These are phyloP conservation scores for Ceratocystis eucalypticola DNA, from an alignment of 2,329 filamentous ascomycete species.

Conservation along the genomic window DNA sequence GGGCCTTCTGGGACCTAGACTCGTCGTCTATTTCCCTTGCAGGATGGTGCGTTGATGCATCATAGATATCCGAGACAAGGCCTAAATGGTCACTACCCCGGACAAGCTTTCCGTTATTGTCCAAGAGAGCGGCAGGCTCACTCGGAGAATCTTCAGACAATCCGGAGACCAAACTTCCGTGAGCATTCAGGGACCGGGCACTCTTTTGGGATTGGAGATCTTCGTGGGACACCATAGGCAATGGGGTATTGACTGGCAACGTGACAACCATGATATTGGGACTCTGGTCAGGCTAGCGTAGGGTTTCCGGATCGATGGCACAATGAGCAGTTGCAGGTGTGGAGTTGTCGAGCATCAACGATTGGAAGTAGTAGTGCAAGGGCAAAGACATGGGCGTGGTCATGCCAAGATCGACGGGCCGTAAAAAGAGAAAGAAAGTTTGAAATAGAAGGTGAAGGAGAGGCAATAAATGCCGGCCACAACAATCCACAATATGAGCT, in stretches of 20 bases:
- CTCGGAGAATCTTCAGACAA: neutral
- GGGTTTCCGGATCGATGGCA: neutral
- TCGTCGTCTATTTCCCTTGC: neutral
- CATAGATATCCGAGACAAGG: neutral
- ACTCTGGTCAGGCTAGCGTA: neutral
- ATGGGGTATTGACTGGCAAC: neutral
- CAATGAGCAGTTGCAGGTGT: neutral
- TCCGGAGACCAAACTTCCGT: neutral
- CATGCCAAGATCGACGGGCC: neutral
- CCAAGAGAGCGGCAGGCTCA: neutral
- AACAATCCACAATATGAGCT: neutral
- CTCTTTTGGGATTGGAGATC: slow-evolving; percentile 1
- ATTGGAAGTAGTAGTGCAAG: neutral
- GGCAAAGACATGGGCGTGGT: neutral
- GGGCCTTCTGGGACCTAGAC: neutral
- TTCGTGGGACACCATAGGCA: slow-evolving; percentile 1
- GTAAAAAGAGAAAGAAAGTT: neutral
- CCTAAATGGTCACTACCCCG: neutral
- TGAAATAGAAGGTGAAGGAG: neutral
- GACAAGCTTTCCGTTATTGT: neutral
- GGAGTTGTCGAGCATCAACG: neutral
- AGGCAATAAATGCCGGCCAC: neutral
- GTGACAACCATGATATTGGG: neutral
- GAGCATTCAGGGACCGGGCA: neutral
- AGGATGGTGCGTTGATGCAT: neutral